Conservation (phyloP, 257 asterid species). For the Scutellaria galericulata region DNA sequence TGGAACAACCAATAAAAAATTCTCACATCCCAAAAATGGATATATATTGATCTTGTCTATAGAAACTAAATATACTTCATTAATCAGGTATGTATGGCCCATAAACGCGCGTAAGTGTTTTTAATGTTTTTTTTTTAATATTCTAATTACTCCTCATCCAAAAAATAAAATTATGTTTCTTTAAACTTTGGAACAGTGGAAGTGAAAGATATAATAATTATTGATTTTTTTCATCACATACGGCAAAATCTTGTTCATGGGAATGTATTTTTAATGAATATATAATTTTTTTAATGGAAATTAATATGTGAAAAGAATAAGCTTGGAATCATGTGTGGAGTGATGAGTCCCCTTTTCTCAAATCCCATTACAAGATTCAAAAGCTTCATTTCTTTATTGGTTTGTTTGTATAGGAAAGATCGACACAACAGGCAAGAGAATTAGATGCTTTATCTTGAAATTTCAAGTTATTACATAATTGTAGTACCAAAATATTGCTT, state of each 20-base stretch:
- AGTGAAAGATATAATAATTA: no score
- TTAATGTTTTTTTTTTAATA: not conserved
- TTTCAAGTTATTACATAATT: slow-evolving; percentile 9
- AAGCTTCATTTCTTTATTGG: slow-evolving; percentile 36
- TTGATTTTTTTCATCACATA: no score
- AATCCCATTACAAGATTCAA: slow-evolving; percentile 45
- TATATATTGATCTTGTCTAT: not conserved
- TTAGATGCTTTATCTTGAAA: slow-evolving; percentile 42
- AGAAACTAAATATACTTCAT: no score
- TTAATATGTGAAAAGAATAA: slow-evolving; percentile 22
- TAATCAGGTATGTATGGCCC: no score
- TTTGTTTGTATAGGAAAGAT: slow-evolving; percentile 30
- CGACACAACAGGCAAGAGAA: slow-evolving; percentile 32
- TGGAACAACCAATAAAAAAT: not conserved
- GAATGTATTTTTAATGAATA: not conserved
- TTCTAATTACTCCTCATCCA: no score
- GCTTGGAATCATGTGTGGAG: slow-evolving; percentile 22
- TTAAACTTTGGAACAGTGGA: no score
- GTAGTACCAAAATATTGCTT: not conserved
- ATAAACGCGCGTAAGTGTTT: no score
- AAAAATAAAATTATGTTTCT: no score
- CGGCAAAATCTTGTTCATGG: no score
- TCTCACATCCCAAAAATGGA: slow-evolving; percentile 1
- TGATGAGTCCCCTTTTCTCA: slow-evolving; percentile 29
- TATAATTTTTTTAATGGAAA: not conserved